Conservation (phyloP, 495 filamentous ascomycete genomes). For the Usnea hakonensis region DNA sequence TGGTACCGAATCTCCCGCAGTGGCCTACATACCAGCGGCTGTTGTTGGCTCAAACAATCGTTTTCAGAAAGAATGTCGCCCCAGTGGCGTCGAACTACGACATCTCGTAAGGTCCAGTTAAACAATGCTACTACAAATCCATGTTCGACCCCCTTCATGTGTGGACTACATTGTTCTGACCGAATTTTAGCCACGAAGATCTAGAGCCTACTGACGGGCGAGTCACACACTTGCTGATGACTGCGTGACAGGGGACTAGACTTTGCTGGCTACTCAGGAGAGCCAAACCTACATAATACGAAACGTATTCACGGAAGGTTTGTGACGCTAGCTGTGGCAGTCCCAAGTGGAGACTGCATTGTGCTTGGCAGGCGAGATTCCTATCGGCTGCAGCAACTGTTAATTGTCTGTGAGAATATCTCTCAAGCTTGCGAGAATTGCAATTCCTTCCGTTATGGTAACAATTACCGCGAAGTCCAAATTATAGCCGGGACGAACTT, state of each 20-base stretch:
- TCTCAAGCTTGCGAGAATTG: background rate
- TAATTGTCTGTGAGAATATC: background rate
- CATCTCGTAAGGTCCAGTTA: background rate
- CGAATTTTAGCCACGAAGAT: background rate
- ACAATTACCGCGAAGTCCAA: background rate
- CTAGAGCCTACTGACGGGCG: background rate
- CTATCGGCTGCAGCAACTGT: background rate
- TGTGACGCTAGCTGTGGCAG: background rate
- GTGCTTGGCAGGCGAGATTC: no score
- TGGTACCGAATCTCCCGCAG: background rate
- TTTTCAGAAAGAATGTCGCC: background rate
- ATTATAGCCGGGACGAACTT: no score
- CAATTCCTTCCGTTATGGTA: background rate
- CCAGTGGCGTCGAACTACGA: background rate
- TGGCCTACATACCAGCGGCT: background rate
- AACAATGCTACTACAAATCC: background rate
- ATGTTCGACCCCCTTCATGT: background rate
- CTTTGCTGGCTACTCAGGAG: background rate
- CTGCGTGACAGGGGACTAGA: background rate
- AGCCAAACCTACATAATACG: background rate
- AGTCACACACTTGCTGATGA: background rate
- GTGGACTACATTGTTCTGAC: background rate
- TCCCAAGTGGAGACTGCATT: background rate
- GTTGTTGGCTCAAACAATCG: background rate
- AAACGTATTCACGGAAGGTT: background rate